A percentile compares a stretch with the other conserved stretches of the same genome.
These are phyloP conservation scores for Jamesozyma spencerorum DNA, from an alignment of 805 yeast species.

Conservation along the genomic window DNA sequence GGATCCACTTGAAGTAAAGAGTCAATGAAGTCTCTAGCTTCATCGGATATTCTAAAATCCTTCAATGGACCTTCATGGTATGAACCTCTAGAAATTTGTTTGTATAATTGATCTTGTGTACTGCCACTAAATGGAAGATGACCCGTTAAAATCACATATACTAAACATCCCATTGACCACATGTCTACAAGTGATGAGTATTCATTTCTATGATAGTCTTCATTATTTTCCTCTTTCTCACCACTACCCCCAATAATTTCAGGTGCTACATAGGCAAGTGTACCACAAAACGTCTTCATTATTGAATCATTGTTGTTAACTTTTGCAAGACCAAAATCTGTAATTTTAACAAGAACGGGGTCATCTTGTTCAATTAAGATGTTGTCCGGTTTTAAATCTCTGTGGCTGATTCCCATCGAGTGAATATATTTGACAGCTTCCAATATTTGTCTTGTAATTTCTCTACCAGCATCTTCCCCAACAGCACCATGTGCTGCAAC, in stretches of 20 bases:
- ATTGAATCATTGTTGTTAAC: conserved; percentile 73
- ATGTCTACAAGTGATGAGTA: conserved; percentile 89
- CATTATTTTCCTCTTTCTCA: conserved; percentile 8
- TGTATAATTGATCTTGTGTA: conserved; percentile 77
- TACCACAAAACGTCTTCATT: conserved; percentile 96
- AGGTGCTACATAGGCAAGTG: conserved; percentile 94
- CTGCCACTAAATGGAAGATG: conserved; percentile 92
- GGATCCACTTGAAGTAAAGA: conserved; percentile 73
- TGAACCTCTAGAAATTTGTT: conserved; percentile 65
- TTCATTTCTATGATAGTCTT: conserved; percentile 22
- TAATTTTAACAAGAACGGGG: conserved; percentile 84
- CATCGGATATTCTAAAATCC: conserved; percentile 53
- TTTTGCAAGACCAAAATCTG: conserved; percentile 95
- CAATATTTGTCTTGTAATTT: conserved; percentile 74
- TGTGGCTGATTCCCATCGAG: conserved; percentile 81
- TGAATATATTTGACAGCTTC: conserved; percentile 85
- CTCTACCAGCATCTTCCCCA: conserved; percentile 84
- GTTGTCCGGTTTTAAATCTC: conserved; percentile 95
- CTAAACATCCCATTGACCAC: conserved; percentile 95
- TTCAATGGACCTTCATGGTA: conserved; percentile 70
- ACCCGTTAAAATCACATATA: conserved; percentile 84
- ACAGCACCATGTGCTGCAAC: conserved; percentile 87
- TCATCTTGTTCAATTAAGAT: conserved; percentile 83
- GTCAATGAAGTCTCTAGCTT: conserved; percentile 65
- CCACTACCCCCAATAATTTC: conserved; percentile 55